Conservation (phyloP, 2,329 filamentous ascomycete genomes). For the Paecilomyces sp. region DNA sequence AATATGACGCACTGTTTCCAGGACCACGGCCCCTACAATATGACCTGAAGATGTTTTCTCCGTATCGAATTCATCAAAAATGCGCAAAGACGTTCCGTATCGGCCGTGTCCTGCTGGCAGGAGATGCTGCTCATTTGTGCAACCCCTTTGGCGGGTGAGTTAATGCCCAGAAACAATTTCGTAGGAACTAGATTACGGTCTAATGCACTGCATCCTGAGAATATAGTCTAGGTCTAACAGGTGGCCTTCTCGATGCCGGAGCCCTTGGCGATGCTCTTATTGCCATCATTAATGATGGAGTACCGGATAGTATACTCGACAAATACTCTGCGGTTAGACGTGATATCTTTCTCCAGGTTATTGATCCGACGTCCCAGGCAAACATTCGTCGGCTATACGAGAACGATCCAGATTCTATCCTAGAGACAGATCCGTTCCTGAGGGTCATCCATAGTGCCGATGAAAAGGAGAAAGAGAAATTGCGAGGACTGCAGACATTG, state of each 20-base stretch:
- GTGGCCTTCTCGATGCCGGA: slow-evolving; percentile 15
- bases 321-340: slow-evolving; percentile 27
- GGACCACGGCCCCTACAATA: slow-evolving; percentile 13
- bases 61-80: slow-evolving; percentile 11
- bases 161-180: not conserved
- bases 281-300: slow-evolving; percentile 14
- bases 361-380: slow-evolving; percentile 16
- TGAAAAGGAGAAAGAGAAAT: not conserved
- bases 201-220: not conserved
- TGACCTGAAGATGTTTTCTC: slow-evolving; percentile 10
- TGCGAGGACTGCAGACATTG: not conserved
- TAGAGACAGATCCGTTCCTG: not conserved
- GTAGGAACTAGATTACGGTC: not conserved
- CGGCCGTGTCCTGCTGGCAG: slow-evolving; percentile 10
- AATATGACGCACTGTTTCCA: slow-evolving; percentile 24
- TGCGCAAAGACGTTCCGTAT: slow-evolving; percentile 9
- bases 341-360: slow-evolving; percentile 25
- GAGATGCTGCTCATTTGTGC: slow-evolving; percentile 8
- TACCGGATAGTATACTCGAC: slow-evolving; percentile 20
- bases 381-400: not conserved
- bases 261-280: slow-evolving; percentile 20
- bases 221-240: slow-evolving; percentile 14
- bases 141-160: slow-evolving; percentile 9
- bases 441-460: not conserved
- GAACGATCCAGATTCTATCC: not conserved